Percentiles rank a stretch among this genome's conserved stretches.
phyloP scores from a whole-genome alignment of 345 rosid genomes.

The Pistacia integerrima region DNA sequence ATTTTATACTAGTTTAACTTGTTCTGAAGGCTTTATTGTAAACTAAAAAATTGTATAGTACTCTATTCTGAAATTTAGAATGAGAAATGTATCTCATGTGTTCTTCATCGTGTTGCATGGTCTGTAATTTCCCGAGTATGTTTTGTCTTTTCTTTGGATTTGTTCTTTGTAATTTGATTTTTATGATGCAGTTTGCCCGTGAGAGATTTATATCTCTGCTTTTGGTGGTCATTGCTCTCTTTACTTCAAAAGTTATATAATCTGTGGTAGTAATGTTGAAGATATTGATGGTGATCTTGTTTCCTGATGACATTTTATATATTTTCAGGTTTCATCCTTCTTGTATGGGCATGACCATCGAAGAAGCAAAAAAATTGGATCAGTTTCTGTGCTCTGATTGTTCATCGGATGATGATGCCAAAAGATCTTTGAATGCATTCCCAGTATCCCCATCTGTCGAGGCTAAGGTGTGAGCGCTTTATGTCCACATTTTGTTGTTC shows the following conservation, averaged over 20 bases:
- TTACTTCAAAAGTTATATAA: slow-evolving; percentile 2
- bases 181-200: background rate
- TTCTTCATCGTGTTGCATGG: background rate
- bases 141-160: slow-evolving; percentile 1
- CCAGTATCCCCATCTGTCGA: slow-evolving; percentile 56
- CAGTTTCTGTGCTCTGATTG: slow-evolving; percentile 78
- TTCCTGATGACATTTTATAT: slow-evolving; percentile 19
- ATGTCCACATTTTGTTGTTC: background rate
- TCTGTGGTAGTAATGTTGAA: background rate
- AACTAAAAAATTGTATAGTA: background rate
- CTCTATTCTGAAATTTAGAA: background rate
- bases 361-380: slow-evolving; percentile 80
- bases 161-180: background rate
- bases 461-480: slow-evolving; percentile 46
- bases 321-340: slow-evolving; percentile 79
- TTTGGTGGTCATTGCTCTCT: background rate
- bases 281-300: background rate
- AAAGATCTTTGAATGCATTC: slow-evolving; percentile 54
- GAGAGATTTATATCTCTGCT: background rate
- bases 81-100: background rate
- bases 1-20: background rate
- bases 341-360: slow-evolving; percentile 81
- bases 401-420: slow-evolving; percentile 59
- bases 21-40: slow-evolving; percentile 1
- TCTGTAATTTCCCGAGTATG: background rate